A percentile compares a stretch with the other conserved stretches of the same genome.
These are phyloP conservation scores for Musa acuminata DNA, from an alignment of 176 grass and related monocot species.

Conservation along the genomic window DNA sequence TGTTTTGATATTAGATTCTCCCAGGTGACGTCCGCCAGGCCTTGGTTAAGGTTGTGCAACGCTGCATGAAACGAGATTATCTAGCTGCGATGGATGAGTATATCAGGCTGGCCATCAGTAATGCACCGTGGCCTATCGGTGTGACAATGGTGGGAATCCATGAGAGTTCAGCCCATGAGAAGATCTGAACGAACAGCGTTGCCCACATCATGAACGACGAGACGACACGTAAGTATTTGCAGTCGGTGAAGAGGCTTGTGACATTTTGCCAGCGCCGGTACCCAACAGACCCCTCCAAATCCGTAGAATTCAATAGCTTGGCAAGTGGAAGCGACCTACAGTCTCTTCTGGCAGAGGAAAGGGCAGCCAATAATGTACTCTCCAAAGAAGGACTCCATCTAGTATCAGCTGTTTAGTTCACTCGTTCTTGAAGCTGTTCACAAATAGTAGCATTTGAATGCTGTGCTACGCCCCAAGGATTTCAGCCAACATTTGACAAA, in stretches of 20 bases:
- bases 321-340: slow-evolving; percentile 88
- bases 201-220: slow-evolving; percentile 96
- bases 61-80: slow-evolving; percentile 86
- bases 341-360: slow-evolving; percentile 51
- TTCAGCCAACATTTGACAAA: no score
- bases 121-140: slow-evolving; percentile 89
- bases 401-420: slow-evolving; percentile 31
- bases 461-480: no score
- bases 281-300: slow-evolving; percentile 68
- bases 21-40: slow-evolving; percentile 59
- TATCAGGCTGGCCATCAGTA: slow-evolving; percentile 84
- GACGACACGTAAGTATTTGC: slow-evolving; percentile 85
- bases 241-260: slow-evolving; percentile 85
- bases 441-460: neutral
- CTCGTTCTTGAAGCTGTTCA: neutral
- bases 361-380: slow-evolving; percentile 10
- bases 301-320: slow-evolving; percentile 88
- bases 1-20: slow-evolving; percentile 44
- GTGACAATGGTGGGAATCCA: slow-evolving; percentile 97
- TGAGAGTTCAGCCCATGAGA: slow-evolving; percentile 78
- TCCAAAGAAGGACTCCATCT: slow-evolving; percentile 39
- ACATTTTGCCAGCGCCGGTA: slow-evolving; percentile 71
- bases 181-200: slow-evolving; percentile 77
- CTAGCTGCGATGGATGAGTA: slow-evolving; percentile 86
- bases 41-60: slow-evolving; percentile 58